Evolutionary conservation across 2,329 filamentous ascomycete species (phyloP), one percentile per base, ranked within the genome.

Genomic region (Ophiostoma triangulosporum): DNA sequence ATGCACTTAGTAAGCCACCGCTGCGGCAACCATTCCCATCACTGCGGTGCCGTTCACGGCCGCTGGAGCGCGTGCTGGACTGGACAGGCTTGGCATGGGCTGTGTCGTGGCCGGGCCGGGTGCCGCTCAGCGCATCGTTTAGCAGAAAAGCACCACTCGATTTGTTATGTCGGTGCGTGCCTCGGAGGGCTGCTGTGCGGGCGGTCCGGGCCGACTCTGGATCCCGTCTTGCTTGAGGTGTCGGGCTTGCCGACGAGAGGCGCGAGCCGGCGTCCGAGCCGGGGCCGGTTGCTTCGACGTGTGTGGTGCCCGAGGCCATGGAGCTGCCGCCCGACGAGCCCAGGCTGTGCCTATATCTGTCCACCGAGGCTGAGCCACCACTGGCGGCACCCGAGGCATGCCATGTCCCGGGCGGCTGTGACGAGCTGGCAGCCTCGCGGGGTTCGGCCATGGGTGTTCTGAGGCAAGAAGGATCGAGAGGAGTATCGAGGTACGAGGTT

Each of bases 111-210:
- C 17, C 8, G 9, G 49, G 11, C 32, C 32, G 22, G 6, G 63
- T 64, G 45, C 63, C 62, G 29, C 62, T 54, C 20, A 73, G 61
- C 3, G 69, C 62, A 57, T 75, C 73, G 29, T 71, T 65, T 14
- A 79, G 67, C 51, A 79, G 67, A 59, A 80, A 80, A 7, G 71
- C 73, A 48, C 74, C 73, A 57, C 67, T 70, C 6, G 73, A 67
- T 15, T 73, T 69, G 29, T 69, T 65, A 26, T 54, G 52, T 11
- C 52, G 52, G 38, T 57, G 55, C 12, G 50, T 22, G 9, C 50
- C 40, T 14, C 50, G 52, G 36, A 52, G 52, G 46, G 29, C 27
- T 3, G 24, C 32, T 3, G 24, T 26, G 12, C 46, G 14, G 38
- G 14, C 20, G 9, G 29, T 8, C 26, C 43, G 26, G 15, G 43